Conservation (phyloP, 768 basidiomycete genomes). For the Leccinum imitatum region DNA sequence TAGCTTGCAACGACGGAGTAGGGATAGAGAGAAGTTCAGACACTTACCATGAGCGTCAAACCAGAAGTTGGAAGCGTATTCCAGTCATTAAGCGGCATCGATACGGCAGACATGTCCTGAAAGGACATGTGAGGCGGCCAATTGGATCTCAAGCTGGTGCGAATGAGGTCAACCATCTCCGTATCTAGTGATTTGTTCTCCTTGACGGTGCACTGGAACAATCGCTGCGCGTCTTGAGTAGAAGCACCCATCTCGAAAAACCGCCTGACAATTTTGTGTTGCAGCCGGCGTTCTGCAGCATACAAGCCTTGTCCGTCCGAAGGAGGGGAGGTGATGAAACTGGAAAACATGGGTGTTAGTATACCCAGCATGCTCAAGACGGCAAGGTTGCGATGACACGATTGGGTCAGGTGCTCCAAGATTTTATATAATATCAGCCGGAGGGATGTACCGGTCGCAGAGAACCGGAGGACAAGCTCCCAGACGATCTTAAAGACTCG, state of each 20-base stretch:
- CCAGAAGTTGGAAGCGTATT: constrained; percentile 60
- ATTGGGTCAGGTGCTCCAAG: constrained; percentile 58
- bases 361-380: constrained; percentile 61
- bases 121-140: constrained; percentile 82
- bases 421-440: constrained; percentile 58
- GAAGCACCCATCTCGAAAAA: constrained; percentile 75
- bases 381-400: constrained; percentile 69
- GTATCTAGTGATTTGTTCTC: constrained; percentile 52
- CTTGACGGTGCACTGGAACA: constrained; percentile 59
- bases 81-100: constrained; percentile 44
- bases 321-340: constrained; percentile 23
- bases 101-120: constrained; percentile 53
- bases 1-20: neutral
- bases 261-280: constrained; percentile 63
- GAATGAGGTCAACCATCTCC: constrained; percentile 69
- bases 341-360: constrained; percentile 46
- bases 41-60: constrained; percentile 68
- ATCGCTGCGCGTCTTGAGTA: constrained; percentile 57
- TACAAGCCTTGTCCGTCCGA: constrained; percentile 11
- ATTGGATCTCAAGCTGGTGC: constrained; percentile 66
- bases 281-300: constrained; percentile 47
- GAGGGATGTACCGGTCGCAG: constrained; percentile 38
- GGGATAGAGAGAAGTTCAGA: neutral
- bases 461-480: constrained; percentile 41
- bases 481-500: constrained; percentile 63